Evolutionary conservation across 768 basidiomycete species (phyloP).

Genomic region (Phylloporus sp.): DNA sequence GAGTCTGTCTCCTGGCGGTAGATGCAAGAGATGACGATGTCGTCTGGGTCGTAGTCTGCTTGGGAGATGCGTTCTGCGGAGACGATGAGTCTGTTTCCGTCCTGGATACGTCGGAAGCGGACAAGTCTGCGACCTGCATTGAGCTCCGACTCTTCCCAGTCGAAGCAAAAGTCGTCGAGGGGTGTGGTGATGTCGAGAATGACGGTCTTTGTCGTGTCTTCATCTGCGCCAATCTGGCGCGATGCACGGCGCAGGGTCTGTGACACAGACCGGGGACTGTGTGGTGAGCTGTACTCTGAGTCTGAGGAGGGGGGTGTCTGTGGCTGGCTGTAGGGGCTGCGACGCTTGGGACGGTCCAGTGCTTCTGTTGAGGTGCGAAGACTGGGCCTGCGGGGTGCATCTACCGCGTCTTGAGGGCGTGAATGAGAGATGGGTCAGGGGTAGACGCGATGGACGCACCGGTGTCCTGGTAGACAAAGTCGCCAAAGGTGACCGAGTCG

Average conservation of each 20-base stretch:
- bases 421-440: background rate
- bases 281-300: slow-evolving; percentile 32
- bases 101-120: slow-evolving; percentile 75
- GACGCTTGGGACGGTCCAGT: slow-evolving; percentile 32
- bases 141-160: slow-evolving; percentile 66
- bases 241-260: slow-evolving; percentile 22
- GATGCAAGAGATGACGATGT: slow-evolving; percentile 93
- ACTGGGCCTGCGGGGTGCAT: slow-evolving; percentile 13
- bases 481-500: slow-evolving; percentile 67
- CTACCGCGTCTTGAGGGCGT: background rate
- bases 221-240: slow-evolving; percentile 27
- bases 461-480: slow-evolving; percentile 59
- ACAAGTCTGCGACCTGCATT: slow-evolving; percentile 76
- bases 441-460: slow-evolving; percentile 30
- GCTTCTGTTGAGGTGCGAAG: slow-evolving; percentile 27
- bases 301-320: slow-evolving; percentile 41
- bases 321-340: slow-evolving; percentile 37
- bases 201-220: slow-evolving; percentile 50
- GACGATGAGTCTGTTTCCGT: slow-evolving; percentile 72
- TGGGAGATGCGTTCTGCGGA: slow-evolving; percentile 74
- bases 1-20: slow-evolving; percentile 72
- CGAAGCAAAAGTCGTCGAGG: slow-evolving; percentile 49
- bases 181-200: slow-evolving; percentile 59
- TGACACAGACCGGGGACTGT: slow-evolving; percentile 17
- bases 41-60: slow-evolving; percentile 66